These are phyloP conservation scores for Physaria fendleri DNA, from an alignment of 345 rosid genomes.

Conservation along the genomic window DNA sequence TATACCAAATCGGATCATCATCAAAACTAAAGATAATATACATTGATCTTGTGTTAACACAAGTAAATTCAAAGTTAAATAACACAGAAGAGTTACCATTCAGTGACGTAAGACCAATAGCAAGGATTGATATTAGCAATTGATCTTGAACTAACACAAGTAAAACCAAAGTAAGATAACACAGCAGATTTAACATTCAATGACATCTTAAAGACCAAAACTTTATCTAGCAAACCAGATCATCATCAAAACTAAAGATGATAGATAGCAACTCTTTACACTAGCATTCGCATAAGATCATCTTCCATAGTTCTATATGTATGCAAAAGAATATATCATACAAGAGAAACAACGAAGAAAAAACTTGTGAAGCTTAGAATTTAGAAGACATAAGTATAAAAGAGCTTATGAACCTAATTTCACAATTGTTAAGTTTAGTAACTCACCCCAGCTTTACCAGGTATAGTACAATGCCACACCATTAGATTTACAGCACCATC, in stretches of 20 bases:
- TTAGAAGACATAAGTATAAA: not conserved
- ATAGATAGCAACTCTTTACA: not conserved
- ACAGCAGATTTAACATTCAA: no score
- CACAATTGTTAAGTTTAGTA: not conserved
- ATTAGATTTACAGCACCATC: constrained; percentile 88
- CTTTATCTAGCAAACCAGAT: no score
- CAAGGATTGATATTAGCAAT: no score
- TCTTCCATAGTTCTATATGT: not conserved
- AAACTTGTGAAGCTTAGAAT: not conserved
- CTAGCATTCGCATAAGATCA: not conserved
- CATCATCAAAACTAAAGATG: not conserved
- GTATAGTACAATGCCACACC: constrained; percentile 96
- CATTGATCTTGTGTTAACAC: not conserved
- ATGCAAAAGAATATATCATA: not conserved
- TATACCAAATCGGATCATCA: not conserved
- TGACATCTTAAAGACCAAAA: no score
- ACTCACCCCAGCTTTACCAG: constrained; percentile 93
- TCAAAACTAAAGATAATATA: no score
- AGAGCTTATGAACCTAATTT: not conserved
- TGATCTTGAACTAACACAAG: no score
- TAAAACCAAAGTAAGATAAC: no score
- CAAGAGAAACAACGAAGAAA: not conserved
- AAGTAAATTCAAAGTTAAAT: no score
- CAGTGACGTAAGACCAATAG: no score
- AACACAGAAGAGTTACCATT: no score